Evolutionary conservation across 371 early-diverging fungal species (phyloP).

Genomic region (Actinomortierella ambigua): DNA sequence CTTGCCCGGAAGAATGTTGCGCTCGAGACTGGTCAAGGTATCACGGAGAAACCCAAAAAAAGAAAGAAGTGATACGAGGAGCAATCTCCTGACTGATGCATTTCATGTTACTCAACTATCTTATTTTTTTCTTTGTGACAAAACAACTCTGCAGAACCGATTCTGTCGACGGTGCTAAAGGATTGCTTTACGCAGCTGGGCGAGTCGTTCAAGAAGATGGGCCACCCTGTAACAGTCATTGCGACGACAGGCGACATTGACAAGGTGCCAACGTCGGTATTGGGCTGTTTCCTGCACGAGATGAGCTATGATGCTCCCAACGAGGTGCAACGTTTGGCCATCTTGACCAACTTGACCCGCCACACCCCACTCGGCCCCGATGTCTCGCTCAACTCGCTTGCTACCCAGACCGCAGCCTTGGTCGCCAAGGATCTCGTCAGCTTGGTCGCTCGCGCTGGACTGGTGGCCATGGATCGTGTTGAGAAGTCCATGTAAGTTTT

Average conservation of each 20-base stretch:
- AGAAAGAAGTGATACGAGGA: not conserved
- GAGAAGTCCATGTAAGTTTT: conserved; percentile 56
- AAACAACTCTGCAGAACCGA: conserved; percentile 51
- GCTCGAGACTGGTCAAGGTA: conserved; percentile 72
- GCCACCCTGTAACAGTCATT: conserved; percentile 77
- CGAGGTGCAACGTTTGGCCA: conserved; percentile 67
- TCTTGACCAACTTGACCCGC: conserved; percentile 60
- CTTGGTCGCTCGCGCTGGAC: conserved; percentile 75
- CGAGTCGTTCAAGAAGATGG: conserved; percentile 57
- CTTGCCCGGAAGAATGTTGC: conserved; percentile 72
- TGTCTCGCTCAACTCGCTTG: conserved; percentile 69
- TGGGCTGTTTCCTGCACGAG: conserved; percentile 79
- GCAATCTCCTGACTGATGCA: too few species aligned
- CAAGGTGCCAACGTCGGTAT: conserved; percentile 70
- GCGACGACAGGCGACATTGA: conserved; percentile 82
- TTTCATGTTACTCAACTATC: too few species aligned
- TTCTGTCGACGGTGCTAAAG: conserved; percentile 70
- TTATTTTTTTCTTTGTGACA: not conserved
- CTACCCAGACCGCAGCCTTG: conserved; percentile 92
- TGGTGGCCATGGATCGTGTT: conserved; percentile 70
- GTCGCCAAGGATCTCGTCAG: conserved; percentile 84
- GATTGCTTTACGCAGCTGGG: conserved; percentile 68
- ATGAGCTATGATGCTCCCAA: conserved; percentile 75
- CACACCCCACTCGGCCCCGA: conserved; percentile 74
- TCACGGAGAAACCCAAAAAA: too few species aligned